These are phyloP conservation scores for Yamagishiella unicocca DNA, from an alignment of 139 green algal species.

Conservation along the genomic window DNA sequence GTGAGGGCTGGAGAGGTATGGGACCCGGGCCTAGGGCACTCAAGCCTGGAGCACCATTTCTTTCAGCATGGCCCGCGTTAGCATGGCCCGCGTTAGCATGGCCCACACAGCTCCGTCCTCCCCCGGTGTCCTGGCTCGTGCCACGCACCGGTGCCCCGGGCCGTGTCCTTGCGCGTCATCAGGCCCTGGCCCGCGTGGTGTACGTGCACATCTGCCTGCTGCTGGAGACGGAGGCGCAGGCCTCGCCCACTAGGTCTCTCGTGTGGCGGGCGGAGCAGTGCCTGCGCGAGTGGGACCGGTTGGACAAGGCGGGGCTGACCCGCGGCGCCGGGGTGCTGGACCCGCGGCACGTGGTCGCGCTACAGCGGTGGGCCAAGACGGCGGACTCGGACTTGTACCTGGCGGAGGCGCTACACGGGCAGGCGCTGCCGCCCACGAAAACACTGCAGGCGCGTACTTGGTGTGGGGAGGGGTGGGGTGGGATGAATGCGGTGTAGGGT, in stretches of 20 bases:
- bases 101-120: too few species aligned
- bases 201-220: slow-evolving; percentile 78
- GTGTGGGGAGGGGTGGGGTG: not conserved
- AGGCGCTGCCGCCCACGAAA: slow-evolving; percentile 62
- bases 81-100: too few species aligned
- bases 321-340: slow-evolving; percentile 44
- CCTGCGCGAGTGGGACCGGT: slow-evolving; percentile 77
- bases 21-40: too few species aligned
- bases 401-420: slow-evolving; percentile 75
- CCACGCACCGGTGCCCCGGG: too few species aligned
- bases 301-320: slow-evolving; percentile 63
- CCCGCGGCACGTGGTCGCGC: slow-evolving; percentile 55
- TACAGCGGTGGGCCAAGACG: slow-evolving; percentile 74
- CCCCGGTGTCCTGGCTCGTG: too few species aligned
- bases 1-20: too few species aligned
- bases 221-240: slow-evolving; percentile 75
- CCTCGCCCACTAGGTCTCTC: slow-evolving; percentile 66
- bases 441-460: slow-evolving; percentile 59
- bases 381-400: slow-evolving; percentile 78
- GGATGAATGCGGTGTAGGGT: too few species aligned
- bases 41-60: too few species aligned
- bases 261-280: slow-evolving; percentile 78
- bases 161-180: not conserved
- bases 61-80: too few species aligned
- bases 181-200: slow-evolving; percentile 66